Evolutionary conservation across 2,329 filamentous ascomycete species (phyloP).

Genomic region (Penicillium carneum): DNA sequence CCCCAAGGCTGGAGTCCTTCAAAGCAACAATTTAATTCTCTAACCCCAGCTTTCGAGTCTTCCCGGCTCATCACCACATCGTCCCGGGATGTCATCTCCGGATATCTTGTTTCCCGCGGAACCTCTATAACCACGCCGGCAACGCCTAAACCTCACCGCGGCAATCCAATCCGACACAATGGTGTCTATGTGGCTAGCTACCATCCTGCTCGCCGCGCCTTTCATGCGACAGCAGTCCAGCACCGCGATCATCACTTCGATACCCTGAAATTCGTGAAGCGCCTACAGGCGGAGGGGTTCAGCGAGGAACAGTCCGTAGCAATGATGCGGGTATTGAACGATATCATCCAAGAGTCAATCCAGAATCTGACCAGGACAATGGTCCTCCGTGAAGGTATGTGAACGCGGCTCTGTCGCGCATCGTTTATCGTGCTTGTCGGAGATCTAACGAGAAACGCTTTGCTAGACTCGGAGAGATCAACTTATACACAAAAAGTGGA

Average conservation of each 20-base stretch:
- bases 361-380: slow-evolving; percentile 97
- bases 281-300: slow-evolving; percentile 87
- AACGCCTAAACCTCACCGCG: slow-evolving; percentile 29
- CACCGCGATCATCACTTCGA: slow-evolving; percentile 92
- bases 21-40: slow-evolving; percentile 33
- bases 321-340: slow-evolving; percentile 97
- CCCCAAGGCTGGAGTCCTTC: slow-evolving; percentile 35
- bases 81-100: slow-evolving; percentile 23
- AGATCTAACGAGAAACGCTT: slow-evolving; percentile 5
- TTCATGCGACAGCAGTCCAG: slow-evolving; percentile 71
- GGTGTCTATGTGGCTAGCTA: slow-evolving; percentile 57
- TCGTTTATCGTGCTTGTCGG: background rate
- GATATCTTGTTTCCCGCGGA: slow-evolving; percentile 33
- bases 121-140: slow-evolving; percentile 26
- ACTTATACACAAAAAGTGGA: slow-evolving; percentile 88
- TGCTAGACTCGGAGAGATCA: slow-evolving; percentile 57
- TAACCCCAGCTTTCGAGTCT: slow-evolving; percentile 19
- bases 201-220: slow-evolving; percentile 51
- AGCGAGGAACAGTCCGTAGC: slow-evolving; percentile 93
- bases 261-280: slow-evolving; percentile 94
- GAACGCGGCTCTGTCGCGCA: background rate
- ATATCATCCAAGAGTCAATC: slow-evolving; percentile 97
- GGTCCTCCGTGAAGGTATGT: slow-evolving; percentile 90
- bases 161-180: slow-evolving; percentile 54
- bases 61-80: slow-evolving; percentile 28